Evolutionary conservation across 345 rosid species (phyloP).

Genomic region (Camelina hispida): DNA sequence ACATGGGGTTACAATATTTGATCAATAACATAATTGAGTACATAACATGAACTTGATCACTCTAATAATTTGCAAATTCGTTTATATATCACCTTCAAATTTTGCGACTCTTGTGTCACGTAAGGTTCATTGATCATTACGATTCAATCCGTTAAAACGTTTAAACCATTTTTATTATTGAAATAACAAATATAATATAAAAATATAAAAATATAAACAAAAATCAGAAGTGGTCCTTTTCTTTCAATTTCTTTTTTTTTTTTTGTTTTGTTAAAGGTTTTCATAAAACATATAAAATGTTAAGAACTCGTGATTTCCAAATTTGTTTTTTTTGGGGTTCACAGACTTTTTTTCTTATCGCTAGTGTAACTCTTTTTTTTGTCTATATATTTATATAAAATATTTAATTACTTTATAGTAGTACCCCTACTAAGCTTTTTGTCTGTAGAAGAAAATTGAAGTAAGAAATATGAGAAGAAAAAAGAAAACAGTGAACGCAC

Average conservation of each 20-base stretch:
- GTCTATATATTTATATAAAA: no score
- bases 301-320: conserved; percentile 28
- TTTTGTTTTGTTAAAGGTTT: no score
- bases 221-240: not conserved
- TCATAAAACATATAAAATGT: not conserved
- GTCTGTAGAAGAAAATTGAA: not conserved
- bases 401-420: no score
- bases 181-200: not conserved
- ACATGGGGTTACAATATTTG: not conserved
- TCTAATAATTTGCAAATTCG: not conserved
- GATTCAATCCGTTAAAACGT: not conserved
- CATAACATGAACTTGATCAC: not conserved
- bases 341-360: conserved; percentile 16
- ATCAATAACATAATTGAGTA: not conserved
- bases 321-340: conserved; percentile 34
- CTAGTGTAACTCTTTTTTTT: not conserved
- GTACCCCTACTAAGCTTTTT: not conserved
- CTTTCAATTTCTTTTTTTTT: conserved; percentile 25
- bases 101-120: not conserved
- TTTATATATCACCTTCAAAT: not conserved
- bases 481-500: conserved; percentile 21
- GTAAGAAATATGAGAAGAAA: not conserved
- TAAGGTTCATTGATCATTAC: not conserved
- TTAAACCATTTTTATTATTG: not conserved
- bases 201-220: no score